These are phyloP conservation scores for Vaccinium vitisidaea DNA, from an alignment of 148 eudicot genomes.

Conservation along the genomic window DNA sequence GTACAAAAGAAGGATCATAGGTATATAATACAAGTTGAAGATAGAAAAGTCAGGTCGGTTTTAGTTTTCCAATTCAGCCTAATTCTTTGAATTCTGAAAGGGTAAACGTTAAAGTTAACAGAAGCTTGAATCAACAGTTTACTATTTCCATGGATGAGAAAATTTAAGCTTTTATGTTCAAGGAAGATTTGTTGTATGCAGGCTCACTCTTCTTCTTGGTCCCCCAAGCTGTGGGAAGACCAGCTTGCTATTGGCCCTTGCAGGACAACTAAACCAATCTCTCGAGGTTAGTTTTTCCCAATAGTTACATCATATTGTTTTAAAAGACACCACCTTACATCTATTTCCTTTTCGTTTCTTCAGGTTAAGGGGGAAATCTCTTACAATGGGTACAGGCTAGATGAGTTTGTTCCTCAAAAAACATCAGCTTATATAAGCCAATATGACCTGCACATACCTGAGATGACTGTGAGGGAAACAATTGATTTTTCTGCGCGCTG, in stretches of 20 bases:
- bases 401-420: conserved; percentile 69
- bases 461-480: conserved; percentile 81
- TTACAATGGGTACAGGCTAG: conserved; percentile 67
- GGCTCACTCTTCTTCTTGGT: conserved; percentile 80
- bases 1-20: not conserved
- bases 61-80: conserved; percentile 4
- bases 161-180: not conserved
- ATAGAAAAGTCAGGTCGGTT: not conserved
- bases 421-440: conserved; percentile 82
- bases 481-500: conserved; percentile 74
- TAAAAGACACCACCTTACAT: not conserved
- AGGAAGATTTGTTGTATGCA: conserved; percentile 15
- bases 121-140: not conserved
- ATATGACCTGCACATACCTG: conserved; percentile 78
- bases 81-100: not conserved
- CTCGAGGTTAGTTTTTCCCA: conserved; percentile 42
- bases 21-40: not conserved
- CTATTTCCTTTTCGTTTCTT: not conserved
- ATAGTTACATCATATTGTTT: not conserved
- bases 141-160: not conserved
- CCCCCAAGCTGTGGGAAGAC: conserved; percentile 94
- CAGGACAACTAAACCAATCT: conserved; percentile 65
- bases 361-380: conserved; percentile 65
- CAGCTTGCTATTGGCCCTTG: conserved; percentile 64
- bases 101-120: not conserved